Base-by-base conservation (phyloP, 306 rosid genomes). In the Cyamopsis tetragonoloba region DNA sequence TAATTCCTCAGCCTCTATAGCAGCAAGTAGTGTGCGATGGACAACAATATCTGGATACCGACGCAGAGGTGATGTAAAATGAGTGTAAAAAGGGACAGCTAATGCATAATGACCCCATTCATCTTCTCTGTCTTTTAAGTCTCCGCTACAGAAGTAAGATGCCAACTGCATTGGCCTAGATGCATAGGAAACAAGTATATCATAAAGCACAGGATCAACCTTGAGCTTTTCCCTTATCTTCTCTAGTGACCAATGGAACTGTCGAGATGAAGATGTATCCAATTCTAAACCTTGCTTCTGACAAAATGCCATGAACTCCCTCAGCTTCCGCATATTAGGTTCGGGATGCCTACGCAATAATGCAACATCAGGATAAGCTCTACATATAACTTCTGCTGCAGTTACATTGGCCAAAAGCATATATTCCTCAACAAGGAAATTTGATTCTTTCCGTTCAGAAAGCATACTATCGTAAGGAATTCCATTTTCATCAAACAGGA, bases 11-110 rank as follows among this genome's bases (percentile, higher is more conserved):
- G 96, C 99, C 73, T 93, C 99, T 59, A 93, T 28, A 44, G 62
- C 77, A 15, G 97, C 93, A 56, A 90, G 91, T 32, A 93, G 84
- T 7, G 75, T 83, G 61, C 99, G 89, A 65, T 93, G 99, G 53
- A 93, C 95, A 32, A 93, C 60, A 51, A 93, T 88, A 86, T 93
- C 99, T n/a, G 99, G 84, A 85, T 93, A 93, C 28, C 95, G 86
- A 5, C 95, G 96, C 57, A 93, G 62, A 47, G 97, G 97, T 23
- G 97, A 88, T 5, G 96, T 93, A 75, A 93, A 90, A 80, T 93
- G 99, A 56, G 97, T 90, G 80, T 93, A 93, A 20, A 76, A 38
- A 35, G 96, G 96, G 61, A 88, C 85, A 34, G 91, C 88, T 72
- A 93, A 81, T 9, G 90, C 88, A 65, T 89, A 93, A 76, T 90